Percentiles rank a stretch among this genome's conserved stretches.
Conservation (phyloP, 176 grass and related monocot genomes). For the Eragrostis curvula region DNA sequence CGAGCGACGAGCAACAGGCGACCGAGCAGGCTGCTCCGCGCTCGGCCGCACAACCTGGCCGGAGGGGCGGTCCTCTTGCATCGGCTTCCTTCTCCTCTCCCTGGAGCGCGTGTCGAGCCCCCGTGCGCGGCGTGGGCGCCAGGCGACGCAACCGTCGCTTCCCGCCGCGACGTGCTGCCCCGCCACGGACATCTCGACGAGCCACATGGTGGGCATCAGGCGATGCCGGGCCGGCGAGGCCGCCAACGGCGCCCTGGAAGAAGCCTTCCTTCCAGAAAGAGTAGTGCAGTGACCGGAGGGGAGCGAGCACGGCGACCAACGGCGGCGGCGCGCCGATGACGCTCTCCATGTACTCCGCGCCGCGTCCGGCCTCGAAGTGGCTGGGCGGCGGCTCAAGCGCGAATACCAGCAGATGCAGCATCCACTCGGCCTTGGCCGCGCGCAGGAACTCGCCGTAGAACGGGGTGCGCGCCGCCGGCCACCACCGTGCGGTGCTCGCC, state of each 20-base stretch:
- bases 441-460: constrained; percentile 91
- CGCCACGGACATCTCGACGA: constrained; percentile 83
- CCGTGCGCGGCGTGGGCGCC: constrained; percentile 92
- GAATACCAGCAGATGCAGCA: constrained; percentile 94
- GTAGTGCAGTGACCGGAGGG: too few relatives aligned
- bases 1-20: too few relatives aligned
- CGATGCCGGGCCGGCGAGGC: too few relatives aligned
- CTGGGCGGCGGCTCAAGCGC: constrained; percentile 83
- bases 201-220: constrained; percentile 94
- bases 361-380: constrained; percentile 86
- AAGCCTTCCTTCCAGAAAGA: too few relatives aligned
- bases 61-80: too few relatives aligned
- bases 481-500: constrained; percentile 63
- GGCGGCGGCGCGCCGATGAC: constrained; percentile 48
- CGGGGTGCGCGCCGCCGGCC: constrained; percentile 52
- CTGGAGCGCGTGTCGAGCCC: constrained; percentile 83
- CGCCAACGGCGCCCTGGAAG: too few relatives aligned
- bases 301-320: too few relatives aligned
- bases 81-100: too few relatives aligned
- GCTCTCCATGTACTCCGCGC: constrained; percentile 94
- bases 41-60: too few relatives aligned
- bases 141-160: constrained; percentile 86
- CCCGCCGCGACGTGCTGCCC: constrained; percentile 86
- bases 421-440: constrained; percentile 86
- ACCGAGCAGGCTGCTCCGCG: too few relatives aligned